A percentile compares a stretch with the other conserved stretches of the same genome.
These are phyloP conservation scores for Fimicolochytrium jonesii DNA, from an alignment of 192 early-diverging fungal genomes.

Conservation along the genomic window DNA sequence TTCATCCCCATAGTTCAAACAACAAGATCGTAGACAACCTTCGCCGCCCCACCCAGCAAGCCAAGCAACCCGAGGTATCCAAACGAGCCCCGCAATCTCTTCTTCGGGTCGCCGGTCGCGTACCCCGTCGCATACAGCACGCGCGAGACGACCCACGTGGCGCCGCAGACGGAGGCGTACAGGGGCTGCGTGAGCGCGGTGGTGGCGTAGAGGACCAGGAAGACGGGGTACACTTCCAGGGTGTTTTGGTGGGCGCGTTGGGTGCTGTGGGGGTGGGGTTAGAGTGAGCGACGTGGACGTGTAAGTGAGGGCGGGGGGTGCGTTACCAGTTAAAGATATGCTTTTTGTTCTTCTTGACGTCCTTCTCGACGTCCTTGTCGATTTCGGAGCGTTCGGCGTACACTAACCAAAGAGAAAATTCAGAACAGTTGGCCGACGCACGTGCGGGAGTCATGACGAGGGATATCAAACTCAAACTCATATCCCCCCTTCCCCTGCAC, in stretches of 20 bases:
- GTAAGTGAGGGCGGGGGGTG: no score
- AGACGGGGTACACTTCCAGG: slow-evolving; percentile 57
- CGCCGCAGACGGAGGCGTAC: slow-evolving; percentile 49
- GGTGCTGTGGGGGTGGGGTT: no score
- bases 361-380: no score
- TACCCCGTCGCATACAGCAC: slow-evolving; percentile 48
- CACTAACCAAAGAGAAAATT: slow-evolving; percentile 24
- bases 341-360: no score
- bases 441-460: no score
- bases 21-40: no score
- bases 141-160: slow-evolving; percentile 49
- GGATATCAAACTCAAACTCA: no score
- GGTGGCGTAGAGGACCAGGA: slow-evolving; percentile 46
- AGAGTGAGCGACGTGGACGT: no score
- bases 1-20: no score
- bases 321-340: no score
- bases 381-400: slow-evolving; percentile 60
- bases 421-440: no score
- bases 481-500: no score
- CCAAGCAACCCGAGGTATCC: slow-evolving; percentile 49
- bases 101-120: slow-evolving; percentile 55
- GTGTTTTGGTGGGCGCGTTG: slow-evolving; percentile 62
- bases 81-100: slow-evolving; percentile 46
- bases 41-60: slow-evolving; percentile 39
- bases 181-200: slow-evolving; percentile 54